Percentiles rank a stretch among this genome's conserved stretches.
phyloP scores from a whole-genome alignment of 192 early-diverging fungal genomes.

The Backusella parvicylindrica region DNA sequence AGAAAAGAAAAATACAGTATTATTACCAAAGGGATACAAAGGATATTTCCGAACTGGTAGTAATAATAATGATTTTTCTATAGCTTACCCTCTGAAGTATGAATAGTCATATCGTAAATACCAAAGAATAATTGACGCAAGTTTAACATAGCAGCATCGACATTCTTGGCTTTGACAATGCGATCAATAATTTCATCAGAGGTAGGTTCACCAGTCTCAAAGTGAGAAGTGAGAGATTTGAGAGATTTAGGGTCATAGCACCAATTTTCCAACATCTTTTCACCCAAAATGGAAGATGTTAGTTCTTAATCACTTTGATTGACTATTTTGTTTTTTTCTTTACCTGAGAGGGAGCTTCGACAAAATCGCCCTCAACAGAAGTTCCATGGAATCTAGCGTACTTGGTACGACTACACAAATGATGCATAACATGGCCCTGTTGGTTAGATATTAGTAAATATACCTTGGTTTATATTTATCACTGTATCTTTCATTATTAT shows the following conservation, averaged over 20 bases:
- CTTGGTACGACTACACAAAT: conserved; percentile 72
- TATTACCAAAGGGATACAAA: background rate
- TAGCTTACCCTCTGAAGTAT: conserved; percentile 48
- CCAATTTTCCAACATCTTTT: conserved; percentile 84
- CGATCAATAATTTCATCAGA: conserved; percentile 67
- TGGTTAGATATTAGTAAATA: background rate
- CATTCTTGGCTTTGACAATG: conserved; percentile 72
- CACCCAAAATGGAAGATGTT: background rate
- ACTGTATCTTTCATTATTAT: conserved; percentile 18
- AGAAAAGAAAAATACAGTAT: background rate
- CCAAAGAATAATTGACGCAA: conserved; percentile 80
- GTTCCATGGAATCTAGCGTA: conserved; percentile 76
- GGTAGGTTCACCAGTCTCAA: conserved; percentile 66
- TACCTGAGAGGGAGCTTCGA: conserved; percentile 81
- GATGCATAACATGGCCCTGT: conserved; percentile 37
- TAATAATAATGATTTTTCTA: no score
- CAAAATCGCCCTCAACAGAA: conserved; percentile 76
- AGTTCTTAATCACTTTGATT: background rate
- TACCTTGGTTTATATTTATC: conserved; percentile 38
- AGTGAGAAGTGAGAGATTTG: conserved; percentile 60
- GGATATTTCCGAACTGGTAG: no score
- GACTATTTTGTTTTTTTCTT: background rate
- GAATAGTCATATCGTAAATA: conserved; percentile 72
- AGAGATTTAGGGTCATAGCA: conserved; percentile 61
- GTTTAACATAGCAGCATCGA: conserved; percentile 67